A percentile compares a stretch with the other conserved stretches of the same genome.
These are phyloP conservation scores for Ulota crispa DNA, from an alignment of 225 moss, liverwort and hornwort genomes.

Conservation along the genomic window DNA sequence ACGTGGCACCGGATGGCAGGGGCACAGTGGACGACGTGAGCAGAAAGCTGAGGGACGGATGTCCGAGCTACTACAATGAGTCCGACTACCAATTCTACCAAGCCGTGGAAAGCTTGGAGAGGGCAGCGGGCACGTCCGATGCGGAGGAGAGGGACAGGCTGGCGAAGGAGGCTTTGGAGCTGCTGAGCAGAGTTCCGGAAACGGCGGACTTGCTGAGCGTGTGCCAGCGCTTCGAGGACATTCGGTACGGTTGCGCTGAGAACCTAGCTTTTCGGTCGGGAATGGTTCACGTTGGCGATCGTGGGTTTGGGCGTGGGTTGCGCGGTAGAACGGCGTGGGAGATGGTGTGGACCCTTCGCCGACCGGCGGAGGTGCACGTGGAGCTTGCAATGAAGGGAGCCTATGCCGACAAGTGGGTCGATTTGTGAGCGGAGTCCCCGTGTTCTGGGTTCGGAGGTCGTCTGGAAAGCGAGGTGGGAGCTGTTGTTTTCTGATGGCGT, in stretches of 20 bases:
- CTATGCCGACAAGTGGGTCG: not conserved
- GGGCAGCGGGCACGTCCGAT: conserved; percentile 72
- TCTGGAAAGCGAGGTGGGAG: not conserved
- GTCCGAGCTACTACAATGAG: conserved; percentile 99
- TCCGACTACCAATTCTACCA: conserved; percentile 98
- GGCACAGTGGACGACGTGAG: conserved; percentile 99
- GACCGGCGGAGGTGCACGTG: not conserved
- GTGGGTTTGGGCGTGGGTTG: not conserved
- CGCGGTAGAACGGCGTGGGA: not conserved
- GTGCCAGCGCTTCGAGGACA: conserved; percentile 96
- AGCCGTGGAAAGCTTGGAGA: conserved; percentile 94
- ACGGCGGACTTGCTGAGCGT: conserved; percentile 94
- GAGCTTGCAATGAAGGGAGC: not conserved
- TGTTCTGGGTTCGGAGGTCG: not conserved
- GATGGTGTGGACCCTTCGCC: not conserved
- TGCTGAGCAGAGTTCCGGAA: conserved; percentile 88
- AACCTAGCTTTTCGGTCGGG: not conserved
- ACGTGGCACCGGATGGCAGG: conserved; percentile 93
- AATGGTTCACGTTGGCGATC: not conserved
- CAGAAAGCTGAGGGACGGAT: conserved; percentile 90
- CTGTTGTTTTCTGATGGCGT: not conserved
- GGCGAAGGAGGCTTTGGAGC: conserved; percentile 88
- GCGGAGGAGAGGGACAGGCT: conserved; percentile 80
- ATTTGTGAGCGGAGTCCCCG: not conserved
- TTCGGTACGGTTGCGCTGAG: conserved; percentile 55